These are phyloP conservation scores for Pseudonitzschia multistriata DNA, from an alignment of 108 stramenopile species.

Conservation along the genomic window DNA sequence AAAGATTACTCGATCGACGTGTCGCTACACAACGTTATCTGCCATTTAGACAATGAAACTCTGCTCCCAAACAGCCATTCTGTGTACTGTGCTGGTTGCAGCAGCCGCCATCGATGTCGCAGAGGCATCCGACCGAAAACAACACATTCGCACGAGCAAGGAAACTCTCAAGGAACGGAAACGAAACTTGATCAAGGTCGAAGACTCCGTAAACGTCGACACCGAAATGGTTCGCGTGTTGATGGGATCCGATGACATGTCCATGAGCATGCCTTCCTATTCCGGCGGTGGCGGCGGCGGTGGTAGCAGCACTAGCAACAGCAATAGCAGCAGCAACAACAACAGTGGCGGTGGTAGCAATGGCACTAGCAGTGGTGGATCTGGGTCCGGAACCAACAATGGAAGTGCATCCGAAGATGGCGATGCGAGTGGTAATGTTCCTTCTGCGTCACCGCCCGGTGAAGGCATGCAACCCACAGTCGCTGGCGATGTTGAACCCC, in stretches of 20 bases:
- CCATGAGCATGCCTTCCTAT: neutral
- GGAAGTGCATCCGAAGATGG: too few species aligned
- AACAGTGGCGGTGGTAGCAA: neutral
- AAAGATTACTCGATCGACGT: too few species aligned
- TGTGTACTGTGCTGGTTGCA: neutral
- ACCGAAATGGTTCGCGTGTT: neutral
- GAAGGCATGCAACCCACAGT: too few species aligned
- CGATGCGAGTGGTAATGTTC: too few species aligned
- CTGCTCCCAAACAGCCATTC: neutral
- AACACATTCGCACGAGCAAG: neutral
- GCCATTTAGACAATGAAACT: slow-evolving; percentile 1
- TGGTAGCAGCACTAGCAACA: neutral
- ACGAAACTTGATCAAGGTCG: neutral
- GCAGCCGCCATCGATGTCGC: neutral
- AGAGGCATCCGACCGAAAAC: neutral
- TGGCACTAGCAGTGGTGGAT: neutral
- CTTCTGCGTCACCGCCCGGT: too few species aligned
- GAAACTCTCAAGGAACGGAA: neutral
- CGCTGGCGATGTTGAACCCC: too few species aligned
- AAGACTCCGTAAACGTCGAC: neutral
- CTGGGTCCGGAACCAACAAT: too few species aligned
- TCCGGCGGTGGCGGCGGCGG: neutral
- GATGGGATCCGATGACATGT: slow-evolving; percentile 6
- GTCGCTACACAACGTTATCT: too few species aligned
- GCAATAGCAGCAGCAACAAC: neutral